Evolutionary conservation across 371 early-diverging fungal genomes (phyloP).

Genomic region (Mortierella sp.): DNA sequence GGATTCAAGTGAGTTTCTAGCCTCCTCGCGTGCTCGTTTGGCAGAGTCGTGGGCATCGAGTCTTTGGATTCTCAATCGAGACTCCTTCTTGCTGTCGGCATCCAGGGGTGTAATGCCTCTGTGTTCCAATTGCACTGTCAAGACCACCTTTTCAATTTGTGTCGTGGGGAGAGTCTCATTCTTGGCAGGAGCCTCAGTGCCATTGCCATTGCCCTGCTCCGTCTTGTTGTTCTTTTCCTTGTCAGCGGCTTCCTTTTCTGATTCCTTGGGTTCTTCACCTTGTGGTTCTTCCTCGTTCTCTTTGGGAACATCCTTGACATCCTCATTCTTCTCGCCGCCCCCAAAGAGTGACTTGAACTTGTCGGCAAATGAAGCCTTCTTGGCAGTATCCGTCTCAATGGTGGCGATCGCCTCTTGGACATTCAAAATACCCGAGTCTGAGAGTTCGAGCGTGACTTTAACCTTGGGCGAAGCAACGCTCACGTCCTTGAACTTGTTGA

Average conservation of each 20-base stretch:
- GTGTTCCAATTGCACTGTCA: constrained; percentile 48
- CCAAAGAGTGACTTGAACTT: constrained; percentile 85
- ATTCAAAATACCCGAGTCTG: constrained; percentile 72
- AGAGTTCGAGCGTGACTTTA: constrained; percentile 78
- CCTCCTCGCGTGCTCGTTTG: constrained; percentile 82
- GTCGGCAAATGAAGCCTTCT: constrained; percentile 62
- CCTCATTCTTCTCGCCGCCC: constrained; percentile 50
- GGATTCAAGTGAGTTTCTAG: constrained; percentile 89
- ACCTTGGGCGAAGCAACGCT: constrained; percentile 81
- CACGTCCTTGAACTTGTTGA: constrained; percentile 70
- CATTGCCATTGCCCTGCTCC: constrained; percentile 22
- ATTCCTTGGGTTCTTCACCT: constrained; percentile 31
- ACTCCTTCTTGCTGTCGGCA: constrained; percentile 44
- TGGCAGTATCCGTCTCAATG: constrained; percentile 56
- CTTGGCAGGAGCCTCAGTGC: constrained; percentile 49
- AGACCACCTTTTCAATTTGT: constrained; percentile 55
- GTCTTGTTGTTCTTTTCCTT: constrained; percentile 19
- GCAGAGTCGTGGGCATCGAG: constrained; percentile 61
- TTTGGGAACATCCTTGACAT: constrained; percentile 38
- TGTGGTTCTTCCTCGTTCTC: constrained; percentile 37
- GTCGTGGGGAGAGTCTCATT: constrained; percentile 58
- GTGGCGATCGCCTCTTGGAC: constrained; percentile 67
- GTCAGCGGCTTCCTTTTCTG: constrained; percentile 13
- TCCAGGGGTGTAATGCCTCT: constrained; percentile 45
- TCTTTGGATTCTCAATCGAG: constrained; percentile 22